Evolutionary conservation across 2,329 filamentous ascomycete genomes (phyloP).

Genomic region (Diaporthe aspalathi): DNA sequence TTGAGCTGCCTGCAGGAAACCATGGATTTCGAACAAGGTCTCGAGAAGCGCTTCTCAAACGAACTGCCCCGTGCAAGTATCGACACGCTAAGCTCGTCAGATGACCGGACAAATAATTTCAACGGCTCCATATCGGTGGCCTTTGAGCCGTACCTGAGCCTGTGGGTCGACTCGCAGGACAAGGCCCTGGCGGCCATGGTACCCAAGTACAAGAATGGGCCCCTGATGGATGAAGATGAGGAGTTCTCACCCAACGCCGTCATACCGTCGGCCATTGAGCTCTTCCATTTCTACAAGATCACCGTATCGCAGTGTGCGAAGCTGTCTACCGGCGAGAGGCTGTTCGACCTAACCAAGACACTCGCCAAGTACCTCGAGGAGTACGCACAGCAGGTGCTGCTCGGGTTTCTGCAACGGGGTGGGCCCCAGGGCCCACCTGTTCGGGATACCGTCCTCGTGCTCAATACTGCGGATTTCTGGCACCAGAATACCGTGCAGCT

Average conservation of each 20-base stretch:
- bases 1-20: slow-evolving; percentile 94
- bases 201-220: slow-evolving; percentile 86
- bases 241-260: slow-evolving; percentile 93
- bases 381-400: slow-evolving; percentile 92
- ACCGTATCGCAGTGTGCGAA: slow-evolving; percentile 96
- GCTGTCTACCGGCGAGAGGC: slow-evolving; percentile 87
- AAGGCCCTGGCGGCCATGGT: slow-evolving; percentile 86
- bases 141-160: slow-evolving; percentile 94
- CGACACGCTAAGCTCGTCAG: slow-evolving; percentile 85
- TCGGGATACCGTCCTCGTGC: slow-evolving; percentile 84
- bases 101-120: slow-evolving; percentile 82
- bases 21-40: slow-evolving; percentile 92
- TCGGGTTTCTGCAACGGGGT: slow-evolving; percentile 73
- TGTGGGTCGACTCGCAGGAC: slow-evolving; percentile 98
- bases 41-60: slow-evolving; percentile 85
- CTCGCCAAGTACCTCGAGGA: slow-evolving; percentile 95
- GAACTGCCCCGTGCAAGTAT: slow-evolving; percentile 80
- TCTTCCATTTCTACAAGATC: slow-evolving; percentile 97
- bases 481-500: slow-evolving; percentile 92
- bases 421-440: slow-evolving; percentile 65
- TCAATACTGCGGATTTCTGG: slow-evolving; percentile 98
- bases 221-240: slow-evolving; percentile 83
- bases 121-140: slow-evolving; percentile 94
- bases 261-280: slow-evolving; percentile 91
- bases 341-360: slow-evolving; percentile 85